phyloP scores from a whole-genome alignment of 2,329 filamentous ascomycete species.

The Colletotrichum spinosum region DNA sequence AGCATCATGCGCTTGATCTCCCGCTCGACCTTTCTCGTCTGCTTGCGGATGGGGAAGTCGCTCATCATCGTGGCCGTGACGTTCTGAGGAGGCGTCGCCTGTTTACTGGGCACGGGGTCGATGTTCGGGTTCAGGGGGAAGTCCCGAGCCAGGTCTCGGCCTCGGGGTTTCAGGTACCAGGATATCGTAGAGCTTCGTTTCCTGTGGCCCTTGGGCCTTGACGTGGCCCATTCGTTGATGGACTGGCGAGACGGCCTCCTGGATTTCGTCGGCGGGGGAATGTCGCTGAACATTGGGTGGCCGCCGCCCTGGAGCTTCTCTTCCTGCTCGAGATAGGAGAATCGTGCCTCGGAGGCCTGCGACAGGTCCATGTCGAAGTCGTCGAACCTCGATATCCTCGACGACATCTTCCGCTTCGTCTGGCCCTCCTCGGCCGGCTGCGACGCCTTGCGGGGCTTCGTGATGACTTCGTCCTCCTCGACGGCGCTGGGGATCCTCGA shows the following conservation, averaged over 20 bases:
- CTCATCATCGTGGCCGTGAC: conserved; percentile 33
- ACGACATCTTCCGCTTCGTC: conserved; percentile 26
- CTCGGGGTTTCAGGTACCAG: conserved; percentile 8
- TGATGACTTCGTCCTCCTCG: conserved; percentile 1
- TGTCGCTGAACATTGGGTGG: conserved; percentile 1
- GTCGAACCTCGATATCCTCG: conserved; percentile 29
- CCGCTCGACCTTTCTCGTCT: conserved; percentile 39
- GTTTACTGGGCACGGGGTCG: conserved; percentile 10
- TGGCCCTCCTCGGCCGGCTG: conserved; percentile 14
- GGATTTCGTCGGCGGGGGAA: conserved; percentile 7
- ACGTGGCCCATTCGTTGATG: neutral
- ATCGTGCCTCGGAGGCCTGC: conserved; percentile 33
- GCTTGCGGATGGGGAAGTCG: conserved; percentile 38
- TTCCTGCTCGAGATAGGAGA: conserved; percentile 34
- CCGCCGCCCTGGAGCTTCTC: conserved; percentile 24
- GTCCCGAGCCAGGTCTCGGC: conserved; percentile 17
- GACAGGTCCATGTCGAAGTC: conserved; percentile 29
- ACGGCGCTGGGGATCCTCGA: neutral
- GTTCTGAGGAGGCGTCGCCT: neutral
- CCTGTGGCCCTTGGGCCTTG: neutral
- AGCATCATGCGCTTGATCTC: conserved; percentile 48
- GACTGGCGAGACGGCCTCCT: neutral
- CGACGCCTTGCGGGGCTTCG: neutral
- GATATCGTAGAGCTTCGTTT: conserved; percentile 18
- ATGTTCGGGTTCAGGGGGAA: conserved; percentile 26